Evolutionary conservation across 805 yeast species (phyloP), one percentile per base, ranked within the genome.

Genomic region (Teunomyces funiuensis): DNA sequence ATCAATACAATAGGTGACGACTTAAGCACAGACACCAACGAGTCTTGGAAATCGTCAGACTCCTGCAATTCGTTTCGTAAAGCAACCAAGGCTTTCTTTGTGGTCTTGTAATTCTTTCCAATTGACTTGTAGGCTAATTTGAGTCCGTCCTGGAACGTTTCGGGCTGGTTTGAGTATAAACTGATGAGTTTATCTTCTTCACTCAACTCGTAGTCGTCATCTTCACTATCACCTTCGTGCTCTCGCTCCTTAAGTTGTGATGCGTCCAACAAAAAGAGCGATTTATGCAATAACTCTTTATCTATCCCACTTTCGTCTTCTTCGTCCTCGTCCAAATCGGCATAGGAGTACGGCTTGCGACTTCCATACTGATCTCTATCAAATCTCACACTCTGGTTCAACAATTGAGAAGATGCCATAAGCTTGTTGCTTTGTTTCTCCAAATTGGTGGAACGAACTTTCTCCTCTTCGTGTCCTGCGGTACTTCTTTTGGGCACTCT

Each of bases 121-220:
- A 90, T 59, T 2, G 95, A 79, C 37, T 69, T 69, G 57, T 83
- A 86, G 0, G 97, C 97, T n/a, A 74, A 73, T 44, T 71, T 74
- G 11, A 90, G 57, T 0, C 98, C 98, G 49, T 83, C 83, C 46
- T 76, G 78, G 17, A 86, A 59, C 41, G 76, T 79, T 9, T 66
- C 66, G 0, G 98, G 98, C 57, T 88, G 97, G 55, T 87, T 80
- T 1, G 96, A 88, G 60, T 89, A 88, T 15, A 85, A 69, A 63
- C 95, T 86, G 4, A 85, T 72, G 13, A 61, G 38, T 43, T 66
- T 68, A 5, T 59, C 68, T 4, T 47, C 50, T 8, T 57, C 64
- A 5, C 41, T 41, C 3, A 46, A 53, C 5, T 54, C 60, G 4
- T 54, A 60, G 0, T 51, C 52, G 1, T 50, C 59, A 3, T 59